These are phyloP conservation scores for Dryadomyces quercivorus DNA, from an alignment of 2,329 filamentous ascomycete species.

Conservation along the genomic window DNA sequence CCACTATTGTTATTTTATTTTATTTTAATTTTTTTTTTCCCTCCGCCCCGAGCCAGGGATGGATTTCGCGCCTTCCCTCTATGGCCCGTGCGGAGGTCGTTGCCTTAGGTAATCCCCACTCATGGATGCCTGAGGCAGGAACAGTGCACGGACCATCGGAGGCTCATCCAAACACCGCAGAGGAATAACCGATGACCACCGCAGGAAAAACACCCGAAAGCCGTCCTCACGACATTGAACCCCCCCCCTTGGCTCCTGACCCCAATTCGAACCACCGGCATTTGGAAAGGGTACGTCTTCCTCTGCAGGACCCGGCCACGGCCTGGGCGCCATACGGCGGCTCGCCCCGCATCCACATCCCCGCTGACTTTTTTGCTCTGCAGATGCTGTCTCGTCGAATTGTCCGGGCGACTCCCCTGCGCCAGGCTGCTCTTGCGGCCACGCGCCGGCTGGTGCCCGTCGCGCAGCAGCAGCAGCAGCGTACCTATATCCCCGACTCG, in stretches of 20 bases:
- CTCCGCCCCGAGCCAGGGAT: neutral
- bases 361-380: neutral
- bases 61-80: slow-evolving; percentile 1
- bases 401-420: slow-evolving; percentile 35
- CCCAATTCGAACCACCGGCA: slow-evolving; percentile 7
- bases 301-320: neutral
- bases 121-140: slow-evolving; percentile 7
- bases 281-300: slow-evolving; percentile 4
- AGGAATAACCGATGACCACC: slow-evolving; percentile 12
- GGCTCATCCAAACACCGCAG: slow-evolving; percentile 9
- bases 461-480: slow-evolving; percentile 45
- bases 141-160: slow-evolving; percentile 7
- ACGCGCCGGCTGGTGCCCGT: slow-evolving; percentile 35
- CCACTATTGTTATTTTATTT: slow-evolving; percentile 4
- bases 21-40: neutral
- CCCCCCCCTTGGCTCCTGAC: neutral
- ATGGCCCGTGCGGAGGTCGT: neutral
- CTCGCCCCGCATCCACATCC: no score
- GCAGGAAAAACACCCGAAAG: slow-evolving; percentile 6
- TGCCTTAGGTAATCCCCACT: neutral
- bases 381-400: slow-evolving; percentile 53
- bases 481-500: slow-evolving; percentile 41
- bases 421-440: slow-evolving; percentile 31
- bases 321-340: neutral
- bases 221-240: neutral